Conservation (phyloP, 106 monocot genomes). For the Acorus calamus region DNA sequence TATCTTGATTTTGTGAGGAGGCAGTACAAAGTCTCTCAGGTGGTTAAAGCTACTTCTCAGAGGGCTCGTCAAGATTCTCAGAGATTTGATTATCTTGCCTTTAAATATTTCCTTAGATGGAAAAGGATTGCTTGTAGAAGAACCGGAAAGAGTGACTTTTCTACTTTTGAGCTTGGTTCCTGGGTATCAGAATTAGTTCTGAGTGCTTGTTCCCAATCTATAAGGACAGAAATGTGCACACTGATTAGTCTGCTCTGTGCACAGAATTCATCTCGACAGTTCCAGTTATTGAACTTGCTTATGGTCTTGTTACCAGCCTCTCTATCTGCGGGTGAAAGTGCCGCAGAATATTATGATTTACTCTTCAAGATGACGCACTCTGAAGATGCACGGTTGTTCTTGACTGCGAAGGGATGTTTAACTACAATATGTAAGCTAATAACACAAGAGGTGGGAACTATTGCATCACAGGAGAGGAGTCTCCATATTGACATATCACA, state of each 20-base stretch:
- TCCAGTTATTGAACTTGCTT: constrained; percentile 81
- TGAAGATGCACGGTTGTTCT: constrained; percentile 66
- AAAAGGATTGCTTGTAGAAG: constrained; percentile 57
- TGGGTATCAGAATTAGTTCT: constrained; percentile 95
- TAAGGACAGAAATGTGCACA: constrained; percentile 81
- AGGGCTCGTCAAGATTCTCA: constrained; percentile 57
- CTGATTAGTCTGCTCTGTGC: constrained; percentile 76
- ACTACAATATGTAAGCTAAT: constrained; percentile 61
- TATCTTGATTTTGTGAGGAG: constrained; percentile 99
- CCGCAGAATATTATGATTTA: constrained; percentile 95
- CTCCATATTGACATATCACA: constrained; percentile 97
- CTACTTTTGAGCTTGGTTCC: constrained; percentile 77
- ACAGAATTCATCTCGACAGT: constrained; percentile 51
- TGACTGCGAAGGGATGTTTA: constrained; percentile 81
- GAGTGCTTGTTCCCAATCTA: constrained; percentile 97
- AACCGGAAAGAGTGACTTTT: constrained; percentile 58
- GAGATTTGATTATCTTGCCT: constrained; percentile 62
- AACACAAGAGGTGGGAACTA: constrained; percentile 59
- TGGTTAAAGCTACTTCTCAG: constrained; percentile 44
- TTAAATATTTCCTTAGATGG: constrained; percentile 93
- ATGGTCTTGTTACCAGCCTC: constrained; percentile 65
- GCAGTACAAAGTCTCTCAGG: constrained; percentile 77
- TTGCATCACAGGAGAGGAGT: constrained; percentile 85
- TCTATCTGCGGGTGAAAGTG: constrained; percentile 83
- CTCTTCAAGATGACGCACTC: constrained; percentile 76